Conservation (phyloP, 2,329 filamentous ascomycete genomes). For the Ophiobolus disseminans region DNA sequence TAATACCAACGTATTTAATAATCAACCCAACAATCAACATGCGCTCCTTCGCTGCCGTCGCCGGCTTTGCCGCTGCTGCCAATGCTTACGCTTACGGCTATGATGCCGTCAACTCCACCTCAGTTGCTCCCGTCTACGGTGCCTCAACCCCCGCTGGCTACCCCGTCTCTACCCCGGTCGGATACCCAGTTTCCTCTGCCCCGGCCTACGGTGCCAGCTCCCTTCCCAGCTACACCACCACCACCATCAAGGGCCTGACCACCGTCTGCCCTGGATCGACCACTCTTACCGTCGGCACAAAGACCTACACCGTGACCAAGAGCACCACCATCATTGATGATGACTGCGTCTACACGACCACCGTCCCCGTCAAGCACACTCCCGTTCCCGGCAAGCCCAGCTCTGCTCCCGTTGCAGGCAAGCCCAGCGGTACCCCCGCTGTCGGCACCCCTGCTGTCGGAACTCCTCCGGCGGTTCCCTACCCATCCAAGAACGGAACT, state of each 20-base stretch:
- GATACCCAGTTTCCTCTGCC: slow-evolving; percentile 1
- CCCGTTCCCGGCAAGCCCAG: slow-evolving; percentile 27
- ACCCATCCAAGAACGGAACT: slow-evolving; percentile 34
- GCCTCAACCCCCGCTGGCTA: slow-evolving; percentile 7
- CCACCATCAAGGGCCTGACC: slow-evolving; percentile 30
- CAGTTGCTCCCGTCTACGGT: slow-evolving; percentile 15
- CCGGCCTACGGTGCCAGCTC: slow-evolving; percentile 4
- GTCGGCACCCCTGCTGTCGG: slow-evolving; percentile 23
- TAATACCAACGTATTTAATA: slow-evolving; percentile 48
- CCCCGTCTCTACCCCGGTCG: slow-evolving; percentile 9
- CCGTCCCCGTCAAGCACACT: slow-evolving; percentile 26
- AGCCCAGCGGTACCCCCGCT: slow-evolving; percentile 25
- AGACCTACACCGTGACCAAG: slow-evolving; percentile 44
- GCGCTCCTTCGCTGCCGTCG: slow-evolving; percentile 46
- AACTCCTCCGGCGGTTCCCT: slow-evolving; percentile 16
- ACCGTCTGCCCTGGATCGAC: slow-evolving; percentile 33
- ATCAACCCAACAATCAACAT: slow-evolving; percentile 46
- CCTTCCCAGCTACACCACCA: slow-evolving; percentile 41
- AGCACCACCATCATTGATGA: slow-evolving; percentile 41
- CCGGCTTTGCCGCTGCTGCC: slow-evolving; percentile 40
- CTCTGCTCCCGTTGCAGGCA: slow-evolving; percentile 20
- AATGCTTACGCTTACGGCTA: slow-evolving; percentile 22
- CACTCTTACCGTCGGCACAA: slow-evolving; percentile 35
- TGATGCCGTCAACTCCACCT: slow-evolving; percentile 28
- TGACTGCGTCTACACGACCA: slow-evolving; percentile 30